Evolutionary conservation across 116 monocot genomes (phyloP), one percentile per base, ranked within the genome.

Genomic region (Cymodocea nodosa): DNA sequence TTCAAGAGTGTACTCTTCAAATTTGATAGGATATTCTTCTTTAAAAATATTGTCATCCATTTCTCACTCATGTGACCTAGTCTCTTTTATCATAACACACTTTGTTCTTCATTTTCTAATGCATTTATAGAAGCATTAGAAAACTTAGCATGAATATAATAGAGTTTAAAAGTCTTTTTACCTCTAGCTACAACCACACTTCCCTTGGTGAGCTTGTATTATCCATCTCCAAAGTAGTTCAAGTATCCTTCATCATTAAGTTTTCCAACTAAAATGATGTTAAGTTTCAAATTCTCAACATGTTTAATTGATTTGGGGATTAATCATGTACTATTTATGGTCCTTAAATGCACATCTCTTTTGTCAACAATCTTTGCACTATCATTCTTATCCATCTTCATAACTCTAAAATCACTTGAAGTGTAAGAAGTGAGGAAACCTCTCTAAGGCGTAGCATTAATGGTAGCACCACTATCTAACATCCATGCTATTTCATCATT

Each of bases 171-270:
- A n/a, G n/a, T 13, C n/a, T 49, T 20, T 18, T 64, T 64, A 35
- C 64, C 48, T 19, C 20, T 44, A 10, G 44, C 48, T 4, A 66
- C 3, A 52, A 66, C 16, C 49, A 66, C 15, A 0, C 49, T 50
- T 10, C 52, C 66, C 7, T 66, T 66, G 17, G 50, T 30, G 0
- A 66, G 23, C 12, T 66, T 51, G 20, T 50, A 66, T 34, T 66
- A 18, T 35, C 51, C 50, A 22, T 34, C 15, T 15, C 17, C 14
- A 66, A 66, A 66, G 0, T 51, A 19, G 0, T n/a, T 52, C 15
- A 22, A 25, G 25, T 19, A 66, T 2, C 23, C 52, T 66, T 34
- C 52, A 52, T 52, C 66, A 66, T 66, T 23, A 50, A 66, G 52
- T 11, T 16, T 53, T 23, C 23, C 52, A 35, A 53, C 23, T 51